Percentiles rank a stretch among this genome's conserved stretches.
Evolutionary conservation across 352 stramenopile genomes (phyloP).

Genomic region (Globisporangium rhizosaccharum): DNA sequence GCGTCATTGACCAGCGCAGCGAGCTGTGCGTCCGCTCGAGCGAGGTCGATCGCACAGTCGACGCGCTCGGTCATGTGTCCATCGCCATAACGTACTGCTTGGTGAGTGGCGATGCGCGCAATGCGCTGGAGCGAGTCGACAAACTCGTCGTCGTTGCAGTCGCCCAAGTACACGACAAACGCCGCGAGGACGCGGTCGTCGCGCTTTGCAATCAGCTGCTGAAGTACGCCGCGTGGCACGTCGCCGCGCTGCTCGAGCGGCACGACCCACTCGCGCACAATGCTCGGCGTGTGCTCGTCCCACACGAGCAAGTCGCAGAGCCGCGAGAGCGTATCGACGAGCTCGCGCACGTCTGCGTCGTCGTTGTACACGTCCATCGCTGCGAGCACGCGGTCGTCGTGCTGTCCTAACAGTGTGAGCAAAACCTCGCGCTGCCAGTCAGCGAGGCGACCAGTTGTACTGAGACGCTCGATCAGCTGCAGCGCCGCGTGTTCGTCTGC

Average conservation of each 20-base stretch:
- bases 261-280: conserved; percentile 49
- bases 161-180: conserved; percentile 58
- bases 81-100: not conserved
- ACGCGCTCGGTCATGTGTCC: conserved; percentile 4
- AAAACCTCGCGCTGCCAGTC: conserved; percentile 60
- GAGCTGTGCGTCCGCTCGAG: conserved; percentile 21
- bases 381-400: conserved; percentile 46
- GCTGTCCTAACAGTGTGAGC: conserved; percentile 31
- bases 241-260: conserved; percentile 32
- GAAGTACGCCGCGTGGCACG: conserved; percentile 27
- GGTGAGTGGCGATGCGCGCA: conserved; percentile 23
- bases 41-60: conserved; percentile 16
- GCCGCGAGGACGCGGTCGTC: conserved; percentile 67
- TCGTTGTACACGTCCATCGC: conserved; percentile 54
- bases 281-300: conserved; percentile 40
- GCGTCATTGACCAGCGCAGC: conserved; percentile 21
- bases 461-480: conserved; percentile 31
- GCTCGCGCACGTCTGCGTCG: conserved; percentile 33
- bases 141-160: conserved; percentile 62
- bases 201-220: conserved; percentile 35
- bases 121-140: conserved; percentile 51
- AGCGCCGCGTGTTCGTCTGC: conserved; percentile 23
- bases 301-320: conserved; percentile 63
- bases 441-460: conserved; percentile 27
- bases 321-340: conserved; percentile 51